Percentiles rank a stretch among this genome's conserved stretches.
Evolutionary conservation across 257 asterid species (phyloP).

Genomic region (Solanum megistacrolobum): DNA sequence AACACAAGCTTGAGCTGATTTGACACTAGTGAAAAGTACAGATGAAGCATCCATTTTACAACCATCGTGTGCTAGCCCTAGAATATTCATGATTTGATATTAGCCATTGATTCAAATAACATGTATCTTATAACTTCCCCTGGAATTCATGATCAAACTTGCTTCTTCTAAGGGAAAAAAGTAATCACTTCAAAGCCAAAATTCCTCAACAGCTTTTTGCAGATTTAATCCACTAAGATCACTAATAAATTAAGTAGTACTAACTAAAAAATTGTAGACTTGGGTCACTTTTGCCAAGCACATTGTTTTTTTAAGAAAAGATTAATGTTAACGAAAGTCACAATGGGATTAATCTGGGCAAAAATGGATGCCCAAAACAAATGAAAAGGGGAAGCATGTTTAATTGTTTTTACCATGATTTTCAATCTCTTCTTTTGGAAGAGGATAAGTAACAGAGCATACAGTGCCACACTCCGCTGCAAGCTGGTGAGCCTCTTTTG

Average conservation of each 20-base stretch:
- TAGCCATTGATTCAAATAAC: neutral
- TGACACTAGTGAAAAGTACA: constrained; percentile 70
- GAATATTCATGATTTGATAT: constrained; percentile 2
- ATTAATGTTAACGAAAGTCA: neutral
- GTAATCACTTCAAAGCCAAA: neutral
- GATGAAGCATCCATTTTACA: constrained; percentile 72
- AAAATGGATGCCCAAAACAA: neutral
- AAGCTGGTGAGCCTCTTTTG: constrained; percentile 64
- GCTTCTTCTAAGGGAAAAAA: neutral
- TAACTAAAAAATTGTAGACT: neutral
- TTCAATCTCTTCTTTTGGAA: constrained; percentile 60
- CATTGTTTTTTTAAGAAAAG: neutral
- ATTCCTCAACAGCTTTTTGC: neutral
- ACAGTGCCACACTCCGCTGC: constrained; percentile 60
- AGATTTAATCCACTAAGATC: neutral
- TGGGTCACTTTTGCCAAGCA: neutral
- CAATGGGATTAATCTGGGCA: neutral
- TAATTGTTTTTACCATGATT: constrained; percentile 53
- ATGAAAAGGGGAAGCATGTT: neutral
- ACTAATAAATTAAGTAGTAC: neutral
- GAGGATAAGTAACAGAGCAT: constrained; percentile 67
- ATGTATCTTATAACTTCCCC: neutral
- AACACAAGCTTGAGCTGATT: constrained; percentile 86
- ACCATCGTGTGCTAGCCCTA: constrained; percentile 86
- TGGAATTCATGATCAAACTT: neutral